Evolutionary conservation across 2,329 filamentous ascomycete species (phyloP), one percentile per base, ranked within the genome.

Genomic region (Pseudogymnoascus sp.): DNA sequence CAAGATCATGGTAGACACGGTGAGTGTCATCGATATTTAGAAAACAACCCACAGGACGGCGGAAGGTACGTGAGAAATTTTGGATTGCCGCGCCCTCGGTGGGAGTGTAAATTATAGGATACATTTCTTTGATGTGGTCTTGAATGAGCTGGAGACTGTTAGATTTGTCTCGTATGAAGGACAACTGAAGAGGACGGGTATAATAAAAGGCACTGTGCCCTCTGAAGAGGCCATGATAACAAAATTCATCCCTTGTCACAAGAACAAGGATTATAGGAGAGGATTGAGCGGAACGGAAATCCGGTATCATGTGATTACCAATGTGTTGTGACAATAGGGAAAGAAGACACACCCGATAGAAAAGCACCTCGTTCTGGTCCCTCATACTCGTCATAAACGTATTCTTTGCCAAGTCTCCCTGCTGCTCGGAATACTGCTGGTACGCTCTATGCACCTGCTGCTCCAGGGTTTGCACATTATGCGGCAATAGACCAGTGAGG

Each of bases 71-170:
- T 0, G 90, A 94, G 71, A 90, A 96, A 66, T 92, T 89, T 67
- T 90, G 84, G 60, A 96, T 96, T 0, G 92, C 92, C 41, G 95
- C 90, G 7, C 90, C 91, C 75, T 96, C 91, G 0, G 92, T 96
- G 0, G 92, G 92, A 0, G 92, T 96, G 71, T 96, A 96, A 29
- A 96, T 90, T n/a, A 96, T 78, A 41, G 87, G 85, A 70, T 95
- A 92, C 89, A 96, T 94, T 71, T 96, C 91, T 66, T 89, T 86
- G 19, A 96, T 76, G 69, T 96, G 87, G 4, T 89, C 84, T 71
- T 90, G 82, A 6, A 94, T 80, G 8, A 95, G 80, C 83, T 91
- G 59, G 1, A 55, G 10, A 23, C 6, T 26, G 60, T 66, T 55
- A 68, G 63, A 61, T 23, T 14, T 33, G 39, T 12, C 4, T 26